A percentile compares a stretch with the other conserved stretches of the same genome.
These are phyloP conservation scores for Lagenaria siceraria DNA, from an alignment of 306 rosid species.

Conservation along the genomic window DNA sequence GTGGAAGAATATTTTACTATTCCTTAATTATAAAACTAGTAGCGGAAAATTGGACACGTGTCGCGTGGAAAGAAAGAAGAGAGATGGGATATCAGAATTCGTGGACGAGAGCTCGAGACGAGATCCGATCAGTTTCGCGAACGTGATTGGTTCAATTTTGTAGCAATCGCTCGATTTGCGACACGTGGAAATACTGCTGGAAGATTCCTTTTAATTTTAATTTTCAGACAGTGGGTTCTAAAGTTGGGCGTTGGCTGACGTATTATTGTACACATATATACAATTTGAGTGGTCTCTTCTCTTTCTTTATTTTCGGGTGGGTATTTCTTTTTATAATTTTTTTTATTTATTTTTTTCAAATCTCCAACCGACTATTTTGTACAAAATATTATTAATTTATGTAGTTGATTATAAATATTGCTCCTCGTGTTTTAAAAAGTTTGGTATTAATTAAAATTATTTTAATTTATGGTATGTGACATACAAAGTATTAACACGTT, in stretches of 20 bases:
- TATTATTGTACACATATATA: not conserved
- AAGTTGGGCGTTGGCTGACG: not conserved
- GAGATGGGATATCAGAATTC: constrained; percentile 37
- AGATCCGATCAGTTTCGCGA: constrained; percentile 68
- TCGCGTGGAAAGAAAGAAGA: constrained; percentile 5
- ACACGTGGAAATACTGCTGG: constrained; percentile 23
- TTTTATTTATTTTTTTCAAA: not conserved
- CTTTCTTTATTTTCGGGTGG: too few relatives aligned
- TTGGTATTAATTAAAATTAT: too few relatives aligned
- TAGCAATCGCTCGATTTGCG: not conserved
- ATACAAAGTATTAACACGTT: too few relatives aligned
- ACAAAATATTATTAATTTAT: not conserved
- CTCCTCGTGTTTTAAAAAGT: too few relatives aligned
- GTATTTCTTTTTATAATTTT: not conserved
- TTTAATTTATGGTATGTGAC: too few relatives aligned
- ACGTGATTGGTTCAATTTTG: constrained; percentile 28
- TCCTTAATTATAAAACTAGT: constrained; percentile 13
- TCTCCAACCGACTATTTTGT: not conserved
- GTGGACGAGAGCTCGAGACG: constrained; percentile 49
- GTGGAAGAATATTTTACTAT: constrained; percentile 6
- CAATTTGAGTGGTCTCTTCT: not conserved
- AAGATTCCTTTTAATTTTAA: not conserved
- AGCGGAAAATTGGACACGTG: constrained; percentile 46
- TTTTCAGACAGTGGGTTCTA: not conserved
- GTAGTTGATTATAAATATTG: not conserved